A percentile compares a stretch with the other conserved stretches of the same genome.
Conservation (phyloP, 2,329 filamentous ascomycete genomes). For the Fusarium graminum region DNA sequence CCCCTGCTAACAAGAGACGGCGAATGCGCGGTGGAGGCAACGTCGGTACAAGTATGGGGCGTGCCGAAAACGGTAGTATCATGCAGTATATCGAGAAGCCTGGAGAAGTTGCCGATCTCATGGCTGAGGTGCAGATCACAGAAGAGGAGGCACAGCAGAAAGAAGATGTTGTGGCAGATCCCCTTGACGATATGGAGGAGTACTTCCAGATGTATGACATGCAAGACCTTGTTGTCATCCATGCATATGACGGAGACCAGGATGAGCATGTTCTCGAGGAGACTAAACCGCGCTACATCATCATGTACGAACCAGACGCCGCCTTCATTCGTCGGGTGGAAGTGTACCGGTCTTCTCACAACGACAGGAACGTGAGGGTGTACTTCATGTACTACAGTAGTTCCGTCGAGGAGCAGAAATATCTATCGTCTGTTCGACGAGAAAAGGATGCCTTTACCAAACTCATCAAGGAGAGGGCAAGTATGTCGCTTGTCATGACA, state of each 20-base stretch:
- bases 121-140: slow-evolving; percentile 86
- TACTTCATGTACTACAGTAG: slow-evolving; percentile 98
- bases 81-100: slow-evolving; percentile 85
- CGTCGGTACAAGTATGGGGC: slow-evolving; percentile 67
- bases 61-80: slow-evolving; percentile 80
- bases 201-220: slow-evolving; percentile 94
- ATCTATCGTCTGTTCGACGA: slow-evolving; percentile 87
- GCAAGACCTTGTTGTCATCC: slow-evolving; percentile 87
- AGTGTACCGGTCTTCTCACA: slow-evolving; percentile 95
- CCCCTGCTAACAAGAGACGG: slow-evolving; percentile 86
- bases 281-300: slow-evolving; percentile 90
- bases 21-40: slow-evolving; percentile 83
- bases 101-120: slow-evolving; percentile 81
- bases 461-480: slow-evolving; percentile 92
- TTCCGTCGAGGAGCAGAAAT: slow-evolving; percentile 95
- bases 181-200: slow-evolving; percentile 90
- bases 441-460: slow-evolving; percentile 98
- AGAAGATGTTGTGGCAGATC: slow-evolving; percentile 79
- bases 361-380: slow-evolving; percentile 86
- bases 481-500: slow-evolving; percentile 90
- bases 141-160: slow-evolving; percentile 82
- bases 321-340: slow-evolving; percentile 95
- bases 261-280: slow-evolving; percentile 98
- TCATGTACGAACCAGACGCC: slow-evolving; percentile 98
- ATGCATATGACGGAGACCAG: slow-evolving; percentile 94